Base-by-base conservation (phyloP, 1,139 yeast species). In the Suhomyces ambrosiae region DNA sequence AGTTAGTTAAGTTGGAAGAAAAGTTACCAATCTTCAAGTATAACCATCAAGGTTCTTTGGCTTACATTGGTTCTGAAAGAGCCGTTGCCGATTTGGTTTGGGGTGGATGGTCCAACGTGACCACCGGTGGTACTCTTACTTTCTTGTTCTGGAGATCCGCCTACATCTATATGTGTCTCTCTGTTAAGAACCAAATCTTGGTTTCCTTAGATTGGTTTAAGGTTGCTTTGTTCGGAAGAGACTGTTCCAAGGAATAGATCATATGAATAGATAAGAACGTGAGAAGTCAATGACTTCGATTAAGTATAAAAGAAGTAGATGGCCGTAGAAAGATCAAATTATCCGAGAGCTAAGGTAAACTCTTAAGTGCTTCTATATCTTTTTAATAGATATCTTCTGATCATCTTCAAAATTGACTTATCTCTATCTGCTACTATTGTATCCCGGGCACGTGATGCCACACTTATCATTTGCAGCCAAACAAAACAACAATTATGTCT, bases 101-200 rank as follows among this genome's bases (percentile, higher is more conserved):
- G 84, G 95, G 94, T 50, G 89, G 85, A 56, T 82, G 87, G 78
- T 83, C 87, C 48, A 82, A 84, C 54, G 75, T 82, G 46, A 80
- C 90, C 24, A 71, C 89, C 35, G 94, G 95, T 45, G 97, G 97
- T 54, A 76, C 86, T 29, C 71, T 86, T 60, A 87, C 97, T 33
- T 89, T 83, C 73, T 74, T 86, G 63, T 83, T 90, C 78, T 90
- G 97, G 97, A 83, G 95, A 70, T 82, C 90, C 25, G 95, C 95
- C 32, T 89, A 90, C 67, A 78, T 90, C 52, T 81, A 87, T 65
- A 89, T 89, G 96, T 86, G 94, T 68, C 81, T 90, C 63, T 82
- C 94, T 37, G 82, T 85, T 56, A 82, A 89, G 69, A 88, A 86
- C 74, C 90, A 87, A 75, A 71, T 87, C 48, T 75, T 88, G 60